Conservation (phyloP, 2,329 filamentous ascomycete species). For the Pseudogymnoascus destructans region DNA sequence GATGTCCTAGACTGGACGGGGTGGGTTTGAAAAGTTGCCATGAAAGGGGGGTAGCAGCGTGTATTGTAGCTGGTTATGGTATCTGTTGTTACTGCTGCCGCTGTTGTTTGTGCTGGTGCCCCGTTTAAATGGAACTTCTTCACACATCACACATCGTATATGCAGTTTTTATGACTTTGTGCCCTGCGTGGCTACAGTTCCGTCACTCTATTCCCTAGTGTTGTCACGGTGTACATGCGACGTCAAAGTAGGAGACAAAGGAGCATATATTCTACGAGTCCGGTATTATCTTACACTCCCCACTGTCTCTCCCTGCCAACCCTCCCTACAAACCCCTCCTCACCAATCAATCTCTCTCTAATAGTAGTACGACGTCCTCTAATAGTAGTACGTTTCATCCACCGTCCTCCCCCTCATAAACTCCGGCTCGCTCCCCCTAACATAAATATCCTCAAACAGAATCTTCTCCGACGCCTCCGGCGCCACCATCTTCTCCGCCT, state of each 20-base stretch:
- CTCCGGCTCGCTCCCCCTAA: conserved; percentile 70
- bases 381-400: conserved; percentile 75
- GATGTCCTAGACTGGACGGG: neutral
- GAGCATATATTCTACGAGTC: neutral
- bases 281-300: neutral
- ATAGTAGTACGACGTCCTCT: conserved; percentile 15
- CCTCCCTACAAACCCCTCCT: no score
- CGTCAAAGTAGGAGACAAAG: neutral
- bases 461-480: conserved; percentile 72
- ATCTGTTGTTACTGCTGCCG: neutral
- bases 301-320: neutral
- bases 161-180: neutral
- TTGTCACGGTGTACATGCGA: neutral
- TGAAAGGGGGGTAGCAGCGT: neutral
- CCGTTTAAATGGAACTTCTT: neutral
- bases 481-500: conserved; percentile 73
- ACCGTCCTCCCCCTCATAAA: conserved; percentile 78
- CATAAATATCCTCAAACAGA: conserved; percentile 94
- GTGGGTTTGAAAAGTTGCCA: neutral
- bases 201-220: no score
- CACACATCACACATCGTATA: neutral
- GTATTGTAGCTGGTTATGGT: neutral
- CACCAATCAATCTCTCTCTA: neutral
- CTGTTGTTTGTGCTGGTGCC: neutral
- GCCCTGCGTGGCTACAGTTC: no score